A percentile compares a stretch with the other conserved stretches of the same genome.
phyloP scores from a whole-genome alignment of 352 stramenopile genomes.

The Phytophthora palmivora region DNA sequence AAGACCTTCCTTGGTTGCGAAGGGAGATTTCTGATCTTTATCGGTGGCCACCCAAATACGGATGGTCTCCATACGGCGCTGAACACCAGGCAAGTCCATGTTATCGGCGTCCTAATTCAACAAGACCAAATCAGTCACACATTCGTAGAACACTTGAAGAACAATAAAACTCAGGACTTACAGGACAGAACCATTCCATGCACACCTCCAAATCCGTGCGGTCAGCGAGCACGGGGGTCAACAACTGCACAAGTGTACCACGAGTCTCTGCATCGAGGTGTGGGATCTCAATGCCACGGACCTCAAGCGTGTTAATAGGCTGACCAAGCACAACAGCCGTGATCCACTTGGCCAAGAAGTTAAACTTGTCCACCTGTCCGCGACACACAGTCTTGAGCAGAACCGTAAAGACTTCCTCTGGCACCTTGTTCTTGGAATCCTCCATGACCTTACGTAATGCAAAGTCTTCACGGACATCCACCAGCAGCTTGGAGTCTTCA shows the following conservation, averaged over 20 bases:
- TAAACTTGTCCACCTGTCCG: conserved; percentile 90
- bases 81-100: conserved; percentile 57
- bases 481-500: conserved; percentile 79
- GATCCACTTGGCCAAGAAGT: conserved; percentile 90
- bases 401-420: conserved; percentile 83
- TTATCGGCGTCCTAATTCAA: conserved; percentile 65
- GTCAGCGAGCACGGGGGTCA: conserved; percentile 85
- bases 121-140: conserved; percentile 16
- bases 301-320: conserved; percentile 67
- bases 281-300: conserved; percentile 88
- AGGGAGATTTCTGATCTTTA: conserved; percentile 88
- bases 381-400: conserved; percentile 87
- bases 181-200: conserved; percentile 90
- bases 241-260: conserved; percentile 70
- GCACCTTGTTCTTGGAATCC: conserved; percentile 74
- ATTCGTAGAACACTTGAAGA: conserved; percentile 15
- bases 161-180: conserved; percentile 41
- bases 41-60: conserved; percentile 89
- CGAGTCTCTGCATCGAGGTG: conserved; percentile 78
- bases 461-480: conserved; percentile 86
- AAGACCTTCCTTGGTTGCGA: conserved; percentile 50
- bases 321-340: conserved; percentile 77
- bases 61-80: conserved; percentile 78
- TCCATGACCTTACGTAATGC: conserved; percentile 81
- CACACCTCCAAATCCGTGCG: conserved; percentile 86